These are phyloP conservation scores for Aegle marmelos DNA, from an alignment of 345 rosid genomes.

Conservation along the genomic window DNA sequence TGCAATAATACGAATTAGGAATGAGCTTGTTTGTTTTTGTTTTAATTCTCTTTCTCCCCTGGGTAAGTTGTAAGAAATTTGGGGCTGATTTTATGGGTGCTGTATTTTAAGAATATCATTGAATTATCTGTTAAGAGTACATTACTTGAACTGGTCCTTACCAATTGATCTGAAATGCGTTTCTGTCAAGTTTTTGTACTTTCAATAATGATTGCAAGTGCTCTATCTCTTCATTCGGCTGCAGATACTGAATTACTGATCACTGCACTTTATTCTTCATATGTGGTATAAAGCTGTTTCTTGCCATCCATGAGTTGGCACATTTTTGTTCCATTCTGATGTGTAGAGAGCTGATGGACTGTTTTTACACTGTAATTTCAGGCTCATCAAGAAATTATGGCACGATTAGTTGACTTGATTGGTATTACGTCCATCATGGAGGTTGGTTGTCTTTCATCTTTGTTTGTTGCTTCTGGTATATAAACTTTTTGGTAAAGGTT, in stretches of 20 bases:
- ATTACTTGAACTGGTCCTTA: neutral
- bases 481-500: neutral
- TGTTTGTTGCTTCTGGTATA: slow-evolving; percentile 18
- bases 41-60: neutral
- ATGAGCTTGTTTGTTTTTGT: neutral
- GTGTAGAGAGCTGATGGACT: slow-evolving; percentile 12
- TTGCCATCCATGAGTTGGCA: neutral
- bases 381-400: slow-evolving; percentile 74
- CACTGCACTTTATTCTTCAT: neutral
- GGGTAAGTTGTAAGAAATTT: neutral
- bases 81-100: neutral
- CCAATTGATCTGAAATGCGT: neutral
- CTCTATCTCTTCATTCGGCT: neutral
- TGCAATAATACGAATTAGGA: neutral
- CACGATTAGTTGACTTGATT: slow-evolving; percentile 74
- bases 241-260: slow-evolving; percentile 10
- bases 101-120: neutral
- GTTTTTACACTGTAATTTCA: slow-evolving; percentile 31
- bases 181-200: neutral
- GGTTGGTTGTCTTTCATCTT: slow-evolving; percentile 45
- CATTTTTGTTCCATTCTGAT: neutral
- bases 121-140: neutral
- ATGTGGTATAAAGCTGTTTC: neutral
- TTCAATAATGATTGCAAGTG: neutral
- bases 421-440: slow-evolving; percentile 96